Percentiles rank a stretch among this genome's conserved stretches.
Evolutionary conservation across 2,329 filamentous ascomycete genomes (phyloP).

Genomic region (Colletotrichum sp.): DNA sequence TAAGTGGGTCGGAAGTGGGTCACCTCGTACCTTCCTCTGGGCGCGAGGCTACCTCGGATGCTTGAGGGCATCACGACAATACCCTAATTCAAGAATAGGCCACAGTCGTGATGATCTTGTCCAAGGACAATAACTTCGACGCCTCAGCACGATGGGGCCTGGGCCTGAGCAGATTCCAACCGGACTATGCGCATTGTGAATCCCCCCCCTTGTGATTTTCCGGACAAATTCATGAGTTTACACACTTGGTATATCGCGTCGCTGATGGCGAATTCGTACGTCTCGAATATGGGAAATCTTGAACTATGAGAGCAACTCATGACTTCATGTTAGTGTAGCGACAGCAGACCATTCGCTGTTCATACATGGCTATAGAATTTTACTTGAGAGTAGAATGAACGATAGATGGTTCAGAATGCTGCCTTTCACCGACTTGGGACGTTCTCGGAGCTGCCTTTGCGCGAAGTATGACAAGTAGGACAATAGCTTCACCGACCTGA

Average conservation of each 20-base stretch:
- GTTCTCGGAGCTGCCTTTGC: background rate
- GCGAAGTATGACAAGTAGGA: background rate
- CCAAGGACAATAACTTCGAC: accelerated
- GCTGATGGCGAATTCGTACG: no score
- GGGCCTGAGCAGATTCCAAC: no score
- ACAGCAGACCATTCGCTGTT: background rate
- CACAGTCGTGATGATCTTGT: accelerated
- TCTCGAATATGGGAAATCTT: background rate
- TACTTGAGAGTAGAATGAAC: background rate
- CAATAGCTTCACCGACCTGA: background rate
- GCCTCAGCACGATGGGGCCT: background rate
- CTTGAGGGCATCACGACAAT: no score
- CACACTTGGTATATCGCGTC: no score
- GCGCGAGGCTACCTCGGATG: no score
- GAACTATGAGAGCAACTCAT: accelerated
- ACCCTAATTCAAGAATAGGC: background rate
- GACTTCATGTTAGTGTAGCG: background rate
- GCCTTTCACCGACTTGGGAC: background rate
- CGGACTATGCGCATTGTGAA: no score
- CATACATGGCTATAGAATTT: accelerated
- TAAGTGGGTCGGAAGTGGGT: no score
- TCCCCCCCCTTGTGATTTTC: background rate
- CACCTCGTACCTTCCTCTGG: no score
- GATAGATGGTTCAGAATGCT: background rate
- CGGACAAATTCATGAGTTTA: accelerated